Evolutionary conservation across 2,329 filamentous ascomycete genomes (phyloP).

Genomic region (Alternaria incomplexa): DNA sequence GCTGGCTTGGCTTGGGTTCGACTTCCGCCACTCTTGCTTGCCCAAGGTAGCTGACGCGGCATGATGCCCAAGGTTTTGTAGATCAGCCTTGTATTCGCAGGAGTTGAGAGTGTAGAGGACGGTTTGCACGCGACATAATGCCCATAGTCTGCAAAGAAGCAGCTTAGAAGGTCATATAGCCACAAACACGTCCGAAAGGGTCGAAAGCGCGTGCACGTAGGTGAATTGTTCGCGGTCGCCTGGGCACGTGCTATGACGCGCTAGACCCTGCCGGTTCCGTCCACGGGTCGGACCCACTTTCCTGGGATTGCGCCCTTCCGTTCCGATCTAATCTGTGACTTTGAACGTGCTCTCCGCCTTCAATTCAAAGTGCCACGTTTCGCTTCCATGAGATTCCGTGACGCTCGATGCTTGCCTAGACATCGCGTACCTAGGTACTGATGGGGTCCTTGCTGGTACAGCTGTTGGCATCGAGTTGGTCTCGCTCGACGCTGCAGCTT

Average conservation of each 20-base stretch:
- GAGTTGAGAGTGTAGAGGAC: neutral
- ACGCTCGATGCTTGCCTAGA: constrained; percentile 34
- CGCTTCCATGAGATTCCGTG: constrained; percentile 38
- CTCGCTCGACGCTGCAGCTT: constrained; percentile 26
- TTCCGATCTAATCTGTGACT: constrained; percentile 25
- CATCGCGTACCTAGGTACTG: constrained; percentile 15
- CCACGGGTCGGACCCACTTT: constrained; percentile 17
- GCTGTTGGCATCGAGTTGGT: constrained; percentile 29
- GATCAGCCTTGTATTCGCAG: neutral
- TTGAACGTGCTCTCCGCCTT: constrained; percentile 21
- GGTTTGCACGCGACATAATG: constrained; percentile 3
- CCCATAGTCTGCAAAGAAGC: neutral
- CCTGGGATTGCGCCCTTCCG: constrained; percentile 35
- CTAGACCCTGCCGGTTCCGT: constrained; percentile 9
- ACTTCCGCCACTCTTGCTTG: constrained; percentile 40
- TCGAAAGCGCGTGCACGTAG: constrained; percentile 14
- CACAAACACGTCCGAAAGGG: constrained; percentile 2
- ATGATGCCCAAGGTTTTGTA: constrained; percentile 43
- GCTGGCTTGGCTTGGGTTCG: constrained; percentile 22
- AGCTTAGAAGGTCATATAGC: neutral
- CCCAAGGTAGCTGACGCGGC: constrained; percentile 62
- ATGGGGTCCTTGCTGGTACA: constrained; percentile 30
- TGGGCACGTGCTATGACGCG: constrained; percentile 25
- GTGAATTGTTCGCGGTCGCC: constrained; percentile 27
- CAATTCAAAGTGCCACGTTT: constrained; percentile 35